Conservation (phyloP, 2,329 filamentous ascomycete species). For the Cordyceps cateniannulata region DNA sequence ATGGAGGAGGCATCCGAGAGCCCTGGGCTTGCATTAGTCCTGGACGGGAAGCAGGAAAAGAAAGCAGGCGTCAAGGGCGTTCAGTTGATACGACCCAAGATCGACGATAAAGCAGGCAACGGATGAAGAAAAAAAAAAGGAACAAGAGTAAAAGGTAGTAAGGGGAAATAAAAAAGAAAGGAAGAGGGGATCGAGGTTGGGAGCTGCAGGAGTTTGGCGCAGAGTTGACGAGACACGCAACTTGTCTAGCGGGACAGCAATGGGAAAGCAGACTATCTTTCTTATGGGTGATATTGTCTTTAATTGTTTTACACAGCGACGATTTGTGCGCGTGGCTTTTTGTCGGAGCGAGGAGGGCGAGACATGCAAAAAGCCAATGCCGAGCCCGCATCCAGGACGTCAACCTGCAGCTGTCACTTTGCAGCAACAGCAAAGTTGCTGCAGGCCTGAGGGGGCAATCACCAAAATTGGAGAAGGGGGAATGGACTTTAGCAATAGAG, state of each 20-base stretch:
- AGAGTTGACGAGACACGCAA: not conserved
- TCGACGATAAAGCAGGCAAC: not conserved
- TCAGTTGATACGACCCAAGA: not conserved
- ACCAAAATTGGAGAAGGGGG: not conserved
- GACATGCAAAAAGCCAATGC: not conserved
- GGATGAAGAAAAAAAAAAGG: not conserved
- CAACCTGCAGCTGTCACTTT: not conserved
- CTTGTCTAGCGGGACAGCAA: not conserved
- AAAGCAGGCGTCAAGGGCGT: not conserved
- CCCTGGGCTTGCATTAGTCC: constrained; percentile 2
- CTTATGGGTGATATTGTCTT: not conserved
- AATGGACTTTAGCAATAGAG: not conserved
- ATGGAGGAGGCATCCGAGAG: not conserved
- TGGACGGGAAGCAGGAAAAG: not conserved
- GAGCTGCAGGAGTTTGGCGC: not conserved
- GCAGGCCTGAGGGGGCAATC: not conserved
- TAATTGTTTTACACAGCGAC: constrained; percentile 1
- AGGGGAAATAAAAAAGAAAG: not conserved
- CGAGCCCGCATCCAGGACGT: not conserved
- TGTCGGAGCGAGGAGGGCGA: not conserved
- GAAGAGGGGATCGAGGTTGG: not conserved
- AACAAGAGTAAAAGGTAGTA: not conserved
- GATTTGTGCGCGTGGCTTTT: not conserved
- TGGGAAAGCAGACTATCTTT: not conserved
- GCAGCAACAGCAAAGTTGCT: not conserved